Conservation (phyloP, 495 filamentous ascomycete species). For the Trichocladium uniseriatum region DNA sequence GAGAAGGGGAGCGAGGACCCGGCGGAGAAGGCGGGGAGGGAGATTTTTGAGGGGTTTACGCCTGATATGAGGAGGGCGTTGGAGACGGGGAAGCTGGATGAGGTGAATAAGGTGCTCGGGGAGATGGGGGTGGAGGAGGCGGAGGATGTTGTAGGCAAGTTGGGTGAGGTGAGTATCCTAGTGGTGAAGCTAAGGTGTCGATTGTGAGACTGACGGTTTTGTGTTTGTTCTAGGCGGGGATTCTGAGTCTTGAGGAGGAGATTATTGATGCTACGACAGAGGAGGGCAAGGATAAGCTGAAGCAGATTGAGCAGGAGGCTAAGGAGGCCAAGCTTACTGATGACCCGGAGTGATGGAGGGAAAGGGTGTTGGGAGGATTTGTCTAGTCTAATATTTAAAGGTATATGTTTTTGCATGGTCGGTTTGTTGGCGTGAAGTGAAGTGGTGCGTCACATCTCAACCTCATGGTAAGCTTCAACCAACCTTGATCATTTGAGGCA, state of each 20-base stretch:
- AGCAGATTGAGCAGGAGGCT: conserved; percentile 58
- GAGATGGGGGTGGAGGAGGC: conserved; percentile 90
- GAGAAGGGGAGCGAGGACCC: conserved; percentile 56
- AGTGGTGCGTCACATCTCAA: too few species aligned
- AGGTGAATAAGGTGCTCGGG: conserved; percentile 89
- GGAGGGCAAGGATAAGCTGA: conserved; percentile 69
- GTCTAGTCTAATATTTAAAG: background rate
- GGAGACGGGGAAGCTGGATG: conserved; percentile 75
- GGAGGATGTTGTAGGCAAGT: conserved; percentile 75
- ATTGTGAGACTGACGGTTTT: conserved; percentile 4
- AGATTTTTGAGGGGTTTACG: conserved; percentile 75
- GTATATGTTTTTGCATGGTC: background rate
- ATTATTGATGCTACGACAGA: conserved; percentile 95
- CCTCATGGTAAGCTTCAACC: too few species aligned
- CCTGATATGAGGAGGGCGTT: conserved; percentile 72
- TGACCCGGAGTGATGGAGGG: conserved; percentile 10
- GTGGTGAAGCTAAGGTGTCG: too few species aligned
- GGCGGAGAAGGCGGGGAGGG: conserved; percentile 53
- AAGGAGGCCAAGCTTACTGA: conserved; percentile 31
- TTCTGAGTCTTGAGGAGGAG: conserved; percentile 83
- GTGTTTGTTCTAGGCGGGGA: conserved; percentile 49
- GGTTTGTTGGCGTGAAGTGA: too few species aligned
- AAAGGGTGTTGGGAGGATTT: background rate
- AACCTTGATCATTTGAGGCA: too few species aligned
- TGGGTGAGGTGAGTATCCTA: conserved; percentile 54